Evolutionary conservation across 2,329 filamentous ascomycete species (phyloP).

Genomic region (Colletotrichum tropicicola): DNA sequence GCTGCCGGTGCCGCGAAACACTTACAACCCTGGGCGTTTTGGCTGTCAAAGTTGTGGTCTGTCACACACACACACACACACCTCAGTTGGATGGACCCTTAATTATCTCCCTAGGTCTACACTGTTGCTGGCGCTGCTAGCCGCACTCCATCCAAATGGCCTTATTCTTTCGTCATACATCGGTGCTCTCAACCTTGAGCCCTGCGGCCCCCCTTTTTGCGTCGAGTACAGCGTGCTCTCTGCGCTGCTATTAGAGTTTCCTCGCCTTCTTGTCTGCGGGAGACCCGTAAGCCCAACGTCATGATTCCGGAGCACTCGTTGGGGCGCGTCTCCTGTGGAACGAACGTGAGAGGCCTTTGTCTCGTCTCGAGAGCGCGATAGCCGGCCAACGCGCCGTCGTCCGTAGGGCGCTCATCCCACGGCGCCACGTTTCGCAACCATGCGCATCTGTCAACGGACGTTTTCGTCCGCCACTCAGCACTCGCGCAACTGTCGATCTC

Average conservation of each 20-base stretch:
- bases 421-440: slow-evolving; percentile 2
- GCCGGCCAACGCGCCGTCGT: background rate
- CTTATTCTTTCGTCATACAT: slow-evolving; percentile 21
- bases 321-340: background rate
- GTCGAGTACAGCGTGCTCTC: too few species aligned
- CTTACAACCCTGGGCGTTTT: background rate
- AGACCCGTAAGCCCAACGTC: slow-evolving; percentile 14
- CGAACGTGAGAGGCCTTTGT: background rate
- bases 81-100: background rate
- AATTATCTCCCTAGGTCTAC: too few species aligned
- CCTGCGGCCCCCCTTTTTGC: slow-evolving; percentile 3
- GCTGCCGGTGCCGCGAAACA: slow-evolving; percentile 1
- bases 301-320: slow-evolving; percentile 2
- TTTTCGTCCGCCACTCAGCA: background rate
- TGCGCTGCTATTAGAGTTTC: background rate
- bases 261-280: background rate
- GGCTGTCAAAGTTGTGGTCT: background rate
- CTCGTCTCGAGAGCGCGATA: slow-evolving; percentile 17
- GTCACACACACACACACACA: background rate
- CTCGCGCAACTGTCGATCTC: slow-evolving; percentile 2
- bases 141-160: background rate
- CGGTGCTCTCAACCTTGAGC: slow-evolving; percentile 11
- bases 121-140: background rate
- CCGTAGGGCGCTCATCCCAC: background rate
- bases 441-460: background rate